Evolutionary conservation across 345 rosid genomes (phyloP).

Genomic region (Pelargonium nanum): DNA sequence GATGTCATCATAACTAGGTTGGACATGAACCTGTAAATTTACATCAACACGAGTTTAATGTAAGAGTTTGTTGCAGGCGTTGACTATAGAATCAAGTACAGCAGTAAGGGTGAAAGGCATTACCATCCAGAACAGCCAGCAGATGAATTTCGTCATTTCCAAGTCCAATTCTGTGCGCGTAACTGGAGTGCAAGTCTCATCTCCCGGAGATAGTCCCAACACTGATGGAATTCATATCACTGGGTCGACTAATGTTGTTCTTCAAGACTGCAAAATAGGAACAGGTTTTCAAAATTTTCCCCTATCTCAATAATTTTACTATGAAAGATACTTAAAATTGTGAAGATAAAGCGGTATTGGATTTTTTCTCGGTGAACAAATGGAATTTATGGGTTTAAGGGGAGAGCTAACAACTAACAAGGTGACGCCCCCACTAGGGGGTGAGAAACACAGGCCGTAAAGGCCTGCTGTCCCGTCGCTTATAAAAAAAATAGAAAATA

Average conservation of each 20-base stretch:
- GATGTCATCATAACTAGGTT: too few relatives aligned
- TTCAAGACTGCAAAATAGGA: slow-evolving; percentile 89
- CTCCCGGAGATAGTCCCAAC: slow-evolving; percentile 93
- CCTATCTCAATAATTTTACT: background rate
- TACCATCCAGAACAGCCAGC: slow-evolving; percentile 87
- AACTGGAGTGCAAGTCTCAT: slow-evolving; percentile 50
- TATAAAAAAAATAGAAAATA: too few relatives aligned
- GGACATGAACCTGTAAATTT: too few relatives aligned
- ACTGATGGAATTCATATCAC: slow-evolving; percentile 93
- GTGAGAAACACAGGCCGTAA: too few relatives aligned
- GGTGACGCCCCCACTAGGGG: too few relatives aligned
- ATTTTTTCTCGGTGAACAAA: background rate
- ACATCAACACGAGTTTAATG: slow-evolving; percentile 7
- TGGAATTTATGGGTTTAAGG: background rate
- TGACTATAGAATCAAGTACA: slow-evolving; percentile 90
- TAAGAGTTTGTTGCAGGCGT: slow-evolving; percentile 42
- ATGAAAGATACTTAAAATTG: too few relatives aligned
- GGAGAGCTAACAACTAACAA: too few relatives aligned
- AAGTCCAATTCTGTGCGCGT: slow-evolving; percentile 51
- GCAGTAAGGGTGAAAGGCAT: slow-evolving; percentile 57
- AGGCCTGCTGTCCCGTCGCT: too few relatives aligned
- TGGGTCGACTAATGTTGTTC: slow-evolving; percentile 57
- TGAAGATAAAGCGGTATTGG: too few relatives aligned
- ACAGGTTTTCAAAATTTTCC: slow-evolving; percentile 46
- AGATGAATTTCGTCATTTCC: slow-evolving; percentile 80